Percentiles rank a stretch among this genome's conserved stretches.
phyloP scores from a whole-genome alignment of 2,329 filamentous ascomycete species.

The Epicoccum sorghinum region DNA sequence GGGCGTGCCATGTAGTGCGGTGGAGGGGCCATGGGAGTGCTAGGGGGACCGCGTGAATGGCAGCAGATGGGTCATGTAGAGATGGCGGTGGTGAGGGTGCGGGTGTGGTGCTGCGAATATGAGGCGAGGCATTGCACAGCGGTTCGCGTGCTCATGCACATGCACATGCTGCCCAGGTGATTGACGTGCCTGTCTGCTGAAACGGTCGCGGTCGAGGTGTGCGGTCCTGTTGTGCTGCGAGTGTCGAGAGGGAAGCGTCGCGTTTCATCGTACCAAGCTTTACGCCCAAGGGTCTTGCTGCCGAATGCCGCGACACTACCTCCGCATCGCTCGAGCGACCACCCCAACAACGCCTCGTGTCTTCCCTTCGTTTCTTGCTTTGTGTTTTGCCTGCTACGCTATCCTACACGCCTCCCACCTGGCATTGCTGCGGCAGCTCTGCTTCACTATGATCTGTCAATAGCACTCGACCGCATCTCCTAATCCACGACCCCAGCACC shows the following conservation, averaged over 20 bases:
- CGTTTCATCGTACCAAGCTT: slow-evolving; percentile 26
- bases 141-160: background rate
- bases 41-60: no score
- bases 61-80: background rate
- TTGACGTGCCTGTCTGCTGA: background rate
- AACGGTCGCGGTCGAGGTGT: background rate
- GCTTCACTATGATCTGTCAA: slow-evolving; percentile 8
- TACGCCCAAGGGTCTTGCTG: background rate
- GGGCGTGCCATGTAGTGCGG: slow-evolving; percentile 65
- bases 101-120: background rate
- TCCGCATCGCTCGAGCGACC: slow-evolving; percentile 15
- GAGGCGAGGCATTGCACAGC: background rate
- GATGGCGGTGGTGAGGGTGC: background rate
- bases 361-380: slow-evolving; percentile 9
- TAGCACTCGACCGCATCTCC: slow-evolving; percentile 6
- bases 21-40: no score
- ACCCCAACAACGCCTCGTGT: background rate
- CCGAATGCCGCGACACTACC: background rate
- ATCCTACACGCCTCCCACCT: background rate
- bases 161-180: no score
- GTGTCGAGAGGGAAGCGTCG: background rate
- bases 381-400: background rate
- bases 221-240: background rate
- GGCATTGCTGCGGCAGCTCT: background rate
- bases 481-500: background rate